Base-by-base conservation (phyloP, 306 rosid genomes). In the Psophocarpus tetragonolobus region DNA sequence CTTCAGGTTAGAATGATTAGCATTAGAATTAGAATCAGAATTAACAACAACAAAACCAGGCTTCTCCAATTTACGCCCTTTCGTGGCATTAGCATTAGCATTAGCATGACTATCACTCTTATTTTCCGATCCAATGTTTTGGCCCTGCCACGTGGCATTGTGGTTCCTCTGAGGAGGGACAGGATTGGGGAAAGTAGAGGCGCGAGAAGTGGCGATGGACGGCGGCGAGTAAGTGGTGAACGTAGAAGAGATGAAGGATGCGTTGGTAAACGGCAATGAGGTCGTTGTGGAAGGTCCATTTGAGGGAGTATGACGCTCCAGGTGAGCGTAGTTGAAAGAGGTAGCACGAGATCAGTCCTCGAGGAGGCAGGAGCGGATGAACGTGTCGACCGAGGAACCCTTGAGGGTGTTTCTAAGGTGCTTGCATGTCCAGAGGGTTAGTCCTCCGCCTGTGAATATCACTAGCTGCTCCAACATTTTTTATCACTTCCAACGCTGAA, bases 301-400 rank as follows among this genome's bases (percentile, higher is more conserved):
- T 94, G 73, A 94, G 97, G 42, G 97, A 89, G 80, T 94, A 94
- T 0, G 98, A 80, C 3, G 96, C 93, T 62, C 97, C 97, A 5
- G 97, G 90, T 21, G 91, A 93, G 35, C 96, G 79, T 94, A 91
- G 47, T 87, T 93, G 83, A 78, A 94, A 0, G 93, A 90, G 5
- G 97, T 86, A 5, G 91, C 91, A 80, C 97, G 97, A 0, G 97
- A 92, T 75, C 97, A 85, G 63, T 94, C 98, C 91, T 94, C 98
- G 75, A 94, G 83, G 63, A 94, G 97, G 74, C 97, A 94, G 5
- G 97, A 94, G 24, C 97, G 87, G 80, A 94, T 92, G 91, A 94
- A 81, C 18, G 96, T 87, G 80, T 94, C 98, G 65, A 94, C 90
- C 41, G 98, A 97, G 4, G 97, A 94, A 6, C 98, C 98, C 71